Conservation (phyloP, 2,329 filamentous ascomycete species). For the Boeremia lycopersici region DNA sequence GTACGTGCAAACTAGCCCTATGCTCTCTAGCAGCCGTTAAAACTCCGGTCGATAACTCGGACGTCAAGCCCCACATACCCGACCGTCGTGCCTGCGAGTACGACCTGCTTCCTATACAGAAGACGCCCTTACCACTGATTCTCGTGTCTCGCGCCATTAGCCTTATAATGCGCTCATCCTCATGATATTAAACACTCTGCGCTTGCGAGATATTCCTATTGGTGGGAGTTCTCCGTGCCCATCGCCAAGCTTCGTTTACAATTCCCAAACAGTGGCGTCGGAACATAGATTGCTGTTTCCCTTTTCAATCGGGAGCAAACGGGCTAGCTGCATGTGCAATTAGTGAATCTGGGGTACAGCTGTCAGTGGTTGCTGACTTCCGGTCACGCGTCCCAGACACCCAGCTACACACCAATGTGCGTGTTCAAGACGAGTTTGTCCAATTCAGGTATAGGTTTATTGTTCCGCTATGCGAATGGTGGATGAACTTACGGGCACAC, state of each 20-base stretch:
- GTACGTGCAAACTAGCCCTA: conserved; percentile 2
- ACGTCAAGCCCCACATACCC: not conserved
- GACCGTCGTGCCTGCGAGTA: not conserved
- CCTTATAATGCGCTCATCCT: not conserved
- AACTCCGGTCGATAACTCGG: not conserved
- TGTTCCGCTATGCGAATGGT: conserved; percentile 25
- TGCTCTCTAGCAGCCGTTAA: not conserved
- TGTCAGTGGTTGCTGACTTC: conserved; percentile 9
- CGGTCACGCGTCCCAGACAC: conserved; percentile 12
- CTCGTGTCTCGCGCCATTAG: not conserved
- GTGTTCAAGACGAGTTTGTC: conserved; percentile 1
- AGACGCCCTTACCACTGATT: not conserved
- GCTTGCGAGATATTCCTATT: conserved; percentile 25
- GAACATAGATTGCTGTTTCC: conserved; percentile 22
- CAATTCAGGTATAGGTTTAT: conserved; percentile 5
- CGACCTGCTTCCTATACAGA: not conserved
- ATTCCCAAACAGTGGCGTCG: conserved; percentile 22
- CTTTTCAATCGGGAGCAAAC: conserved; percentile 9
- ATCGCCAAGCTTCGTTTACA: conserved; percentile 26
- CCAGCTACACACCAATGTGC: conserved; percentile 6
- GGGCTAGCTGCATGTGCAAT: conserved; percentile 6
- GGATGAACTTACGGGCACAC: conserved; percentile 20
- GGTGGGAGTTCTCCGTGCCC: conserved; percentile 25
- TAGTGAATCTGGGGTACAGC: conserved; percentile 14
- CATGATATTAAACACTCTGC: conserved; percentile 4